Base-by-base conservation (phyloP, 163 green algal genomes). In the Chloromonas sp. region DNA sequence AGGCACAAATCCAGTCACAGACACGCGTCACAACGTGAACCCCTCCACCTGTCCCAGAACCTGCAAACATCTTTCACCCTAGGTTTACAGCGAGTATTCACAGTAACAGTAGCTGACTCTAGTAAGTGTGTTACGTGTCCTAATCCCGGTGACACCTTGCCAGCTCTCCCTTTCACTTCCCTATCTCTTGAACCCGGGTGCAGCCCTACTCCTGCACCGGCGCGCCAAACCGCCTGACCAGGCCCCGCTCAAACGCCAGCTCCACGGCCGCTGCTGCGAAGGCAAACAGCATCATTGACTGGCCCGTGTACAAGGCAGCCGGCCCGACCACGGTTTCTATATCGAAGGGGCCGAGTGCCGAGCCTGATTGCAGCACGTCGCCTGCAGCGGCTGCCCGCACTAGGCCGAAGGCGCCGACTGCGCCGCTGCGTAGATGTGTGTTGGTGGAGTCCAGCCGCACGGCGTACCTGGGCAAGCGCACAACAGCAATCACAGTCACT, bases 261-360 rank as follows among this genome's bases (percentile, higher is more conserved):
- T 96, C 93, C 14, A 97, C 3, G 1, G 92, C 94, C 0, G 86
- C 90, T 1, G 94, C 92, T 0, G 93, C 93, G 90, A 97, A 97
- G 5, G 86, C 91, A 82, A 96, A 95, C 85, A 94, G 58, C 60
- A 97, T 83, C 85, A 97, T 88, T 85, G 89, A 90, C 88, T 97
- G 85, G 59, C 91, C 89, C 0, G 70, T 14, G 88, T 94, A 92
- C 84, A 96, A 84, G 3, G 89, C 91, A 0, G 87, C 88, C 13
- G 88, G 83, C 1, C 87, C 90, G 2, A 94, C 2, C 13, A 92
- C 90, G 0, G 57, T 70, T 58, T 76, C 66, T 58, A 89, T 36
- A 1, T 87, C 83, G 59, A 92, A 84, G 60, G 87, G 87, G 0
- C 88, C 70, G 15, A 11, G 2, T 14, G 8, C 36, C 1, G 70